A percentile compares a stretch with the other conserved stretches of the same genome.
Evolutionary conservation across 208 protist genomes (phyloP).

Genomic region (Acanthamoeba healyi): DNA sequence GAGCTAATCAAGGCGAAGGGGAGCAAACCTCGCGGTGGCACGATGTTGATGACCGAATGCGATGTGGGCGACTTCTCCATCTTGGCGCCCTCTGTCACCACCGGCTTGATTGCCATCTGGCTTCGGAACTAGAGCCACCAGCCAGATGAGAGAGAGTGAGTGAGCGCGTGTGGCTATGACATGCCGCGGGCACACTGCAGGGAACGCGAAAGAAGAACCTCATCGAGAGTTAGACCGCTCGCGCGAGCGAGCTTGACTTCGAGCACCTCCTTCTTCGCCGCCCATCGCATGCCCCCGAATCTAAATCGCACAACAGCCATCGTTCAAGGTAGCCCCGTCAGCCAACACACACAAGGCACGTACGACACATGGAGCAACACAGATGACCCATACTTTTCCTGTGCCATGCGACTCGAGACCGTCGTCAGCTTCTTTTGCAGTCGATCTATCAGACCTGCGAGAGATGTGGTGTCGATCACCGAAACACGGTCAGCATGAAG

Average conservation of each 20-base stretch:
- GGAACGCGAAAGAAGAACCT: neutral
- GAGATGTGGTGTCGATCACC: neutral
- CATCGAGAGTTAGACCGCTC: neutral
- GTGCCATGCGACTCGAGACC: neutral
- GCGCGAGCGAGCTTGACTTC: slow-evolving; percentile 13
- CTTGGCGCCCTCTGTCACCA: neutral
- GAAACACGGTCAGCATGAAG: too few relatives aligned
- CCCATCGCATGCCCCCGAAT: slow-evolving; percentile 7
- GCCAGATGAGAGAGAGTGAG: too few relatives aligned
- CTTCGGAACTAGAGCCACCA: neutral
- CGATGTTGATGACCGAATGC: slow-evolving; percentile 32
- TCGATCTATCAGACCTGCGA: neutral
- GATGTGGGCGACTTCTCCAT: slow-evolving; percentile 50
- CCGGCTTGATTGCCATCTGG: neutral
- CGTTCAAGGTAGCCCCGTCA: neutral
- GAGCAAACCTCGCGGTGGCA: slow-evolving; percentile 3
- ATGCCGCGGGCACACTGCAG: too few relatives aligned
- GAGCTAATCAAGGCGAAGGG: too few relatives aligned
- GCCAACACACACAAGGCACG: too few relatives aligned
- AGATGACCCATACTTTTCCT: neutral
- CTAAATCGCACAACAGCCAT: too few relatives aligned
- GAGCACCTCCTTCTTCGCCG: neutral
- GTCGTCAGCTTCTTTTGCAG: neutral
- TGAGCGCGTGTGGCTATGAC: too few relatives aligned
- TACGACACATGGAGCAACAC: neutral